These are phyloP conservation scores for Tetracladium maxilliforme DNA, from an alignment of 2,329 filamentous ascomycete species.

Conservation along the genomic window DNA sequence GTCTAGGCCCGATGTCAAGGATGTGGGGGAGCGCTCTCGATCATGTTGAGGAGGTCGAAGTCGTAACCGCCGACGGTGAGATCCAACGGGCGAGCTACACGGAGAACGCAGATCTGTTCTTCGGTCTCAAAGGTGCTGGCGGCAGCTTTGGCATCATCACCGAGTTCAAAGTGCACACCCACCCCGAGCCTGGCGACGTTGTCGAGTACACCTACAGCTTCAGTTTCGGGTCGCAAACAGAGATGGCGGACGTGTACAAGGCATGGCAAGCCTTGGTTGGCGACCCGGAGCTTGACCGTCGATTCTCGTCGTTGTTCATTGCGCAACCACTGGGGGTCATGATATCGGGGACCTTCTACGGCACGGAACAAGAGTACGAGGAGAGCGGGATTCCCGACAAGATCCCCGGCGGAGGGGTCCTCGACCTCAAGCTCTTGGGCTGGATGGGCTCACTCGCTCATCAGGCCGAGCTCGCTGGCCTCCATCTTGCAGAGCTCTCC, in stretches of 20 bases:
- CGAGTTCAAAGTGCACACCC: constrained; percentile 24
- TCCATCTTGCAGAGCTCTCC: constrained; percentile 14
- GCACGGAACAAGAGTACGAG: constrained; percentile 38
- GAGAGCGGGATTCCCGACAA: constrained; percentile 29
- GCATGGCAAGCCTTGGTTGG: constrained; percentile 42
- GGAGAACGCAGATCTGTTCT: constrained; percentile 29
- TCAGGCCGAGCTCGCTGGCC: constrained; percentile 30
- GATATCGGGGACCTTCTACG: constrained; percentile 47
- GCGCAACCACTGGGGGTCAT: constrained; percentile 35
- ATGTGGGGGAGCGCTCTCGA: constrained; percentile 44
- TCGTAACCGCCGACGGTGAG: constrained; percentile 8
- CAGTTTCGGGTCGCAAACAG: constrained; percentile 27
- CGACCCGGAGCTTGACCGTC: constrained; percentile 38
- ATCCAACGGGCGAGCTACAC: constrained; percentile 5
- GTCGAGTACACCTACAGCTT: constrained; percentile 44
- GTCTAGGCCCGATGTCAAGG: constrained; percentile 39
- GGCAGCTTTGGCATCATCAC: constrained; percentile 28
- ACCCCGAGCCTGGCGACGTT: constrained; percentile 36
- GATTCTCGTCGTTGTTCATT: constrained; percentile 42
- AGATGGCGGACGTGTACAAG: constrained; percentile 33
- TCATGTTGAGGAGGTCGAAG: constrained; percentile 28
- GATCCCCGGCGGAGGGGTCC: constrained; percentile 24
- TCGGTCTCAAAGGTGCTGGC: constrained; percentile 16
- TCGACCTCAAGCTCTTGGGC: constrained; percentile 36
- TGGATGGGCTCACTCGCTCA: constrained; percentile 46